phyloP scores from a whole-genome alignment of 2,329 filamentous ascomycete species.

The Parastagonospora nodorum region DNA sequence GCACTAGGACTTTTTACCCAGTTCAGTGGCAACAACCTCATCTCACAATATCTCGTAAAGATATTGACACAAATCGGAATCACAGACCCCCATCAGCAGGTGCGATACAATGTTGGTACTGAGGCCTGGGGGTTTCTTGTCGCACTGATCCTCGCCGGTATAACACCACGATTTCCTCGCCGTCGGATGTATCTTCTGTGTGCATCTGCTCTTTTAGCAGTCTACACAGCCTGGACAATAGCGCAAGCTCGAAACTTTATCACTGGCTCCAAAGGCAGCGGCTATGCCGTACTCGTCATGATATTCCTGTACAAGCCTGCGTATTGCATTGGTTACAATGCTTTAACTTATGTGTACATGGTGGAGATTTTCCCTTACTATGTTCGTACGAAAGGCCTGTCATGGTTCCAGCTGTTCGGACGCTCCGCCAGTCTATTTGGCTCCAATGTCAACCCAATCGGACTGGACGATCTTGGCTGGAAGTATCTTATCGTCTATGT shows the following conservation, averaged over 20 bases:
- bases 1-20: constrained; percentile 70
- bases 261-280: constrained; percentile 31
- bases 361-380: constrained; percentile 58
- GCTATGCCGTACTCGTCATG: constrained; percentile 55
- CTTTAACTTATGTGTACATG: constrained; percentile 61
- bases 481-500: constrained; percentile 68
- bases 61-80: constrained; percentile 68
- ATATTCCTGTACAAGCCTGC: constrained; percentile 59
- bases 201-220: constrained; percentile 38
- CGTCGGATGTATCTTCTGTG: constrained; percentile 61
- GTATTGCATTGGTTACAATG: constrained; percentile 63
- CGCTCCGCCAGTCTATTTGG: constrained; percentile 65
- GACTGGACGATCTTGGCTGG: constrained; percentile 64
- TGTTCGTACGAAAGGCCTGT: constrained; percentile 56
- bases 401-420: constrained; percentile 66
- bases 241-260: constrained; percentile 59
- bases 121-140: constrained; percentile 65
- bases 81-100: constrained; percentile 45
- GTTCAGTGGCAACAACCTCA: constrained; percentile 68
- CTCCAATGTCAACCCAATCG: constrained; percentile 66
- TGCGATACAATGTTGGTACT: constrained; percentile 59
- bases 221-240: constrained; percentile 47
- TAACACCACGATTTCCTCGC: constrained; percentile 61
- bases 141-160: constrained; percentile 59
- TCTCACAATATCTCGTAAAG: constrained; percentile 68